Base-by-base conservation (phyloP, 1,284 basidiomycete genomes). In the Wallemia mellicola region DNA sequence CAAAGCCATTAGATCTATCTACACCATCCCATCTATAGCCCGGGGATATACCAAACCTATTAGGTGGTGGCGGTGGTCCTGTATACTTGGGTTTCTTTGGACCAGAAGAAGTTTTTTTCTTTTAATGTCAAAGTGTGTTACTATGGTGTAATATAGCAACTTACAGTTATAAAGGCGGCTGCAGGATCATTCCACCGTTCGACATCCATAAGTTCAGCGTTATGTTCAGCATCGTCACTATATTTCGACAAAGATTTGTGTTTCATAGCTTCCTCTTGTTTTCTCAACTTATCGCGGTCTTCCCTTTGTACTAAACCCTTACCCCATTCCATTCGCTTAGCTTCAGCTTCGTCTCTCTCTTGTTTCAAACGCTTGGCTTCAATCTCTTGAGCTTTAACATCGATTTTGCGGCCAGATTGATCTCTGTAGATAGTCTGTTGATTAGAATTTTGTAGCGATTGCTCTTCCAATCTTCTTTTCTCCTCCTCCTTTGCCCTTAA, bases 11-110 rank as follows among this genome's bases (percentile, higher is more conserved):
- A 3, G 68, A 65, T 2, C 69, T 62, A 26, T 62, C 61, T 24
- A 62, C 61, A n/a, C 61, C 61, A 59, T 70, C 69, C 69, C 69
- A 70, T 3, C 69, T 61, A 57, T 68, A 68, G 1, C 69, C 69
- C 0, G 69, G 69, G 1, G 61, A 48, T 27, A 70, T 70, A 26
- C 64, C 63, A 58, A 67, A 70, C 19, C 69, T 62, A 59, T 70
- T 70, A 2, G 68, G 67, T 19, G 66, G 65, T 11, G 68, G 67
- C 24, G 63, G 65, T 1, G 65, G 65, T 2, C 69, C 69, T 27
- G 65, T 65, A 60, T 70, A 70, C n/a, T 64, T 64, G 1, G 67
- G 68, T 56, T 48, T 48, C 5, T 48, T 48, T 5, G 38, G n/a
- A n/a, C n/a, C n/a, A n/a, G n/a, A n/a, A n/a, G n/a, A n/a, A n/a